Evolutionary conservation across 352 stramenopile species (phyloP).

Genomic region (Pythium dissotocum): DNA sequence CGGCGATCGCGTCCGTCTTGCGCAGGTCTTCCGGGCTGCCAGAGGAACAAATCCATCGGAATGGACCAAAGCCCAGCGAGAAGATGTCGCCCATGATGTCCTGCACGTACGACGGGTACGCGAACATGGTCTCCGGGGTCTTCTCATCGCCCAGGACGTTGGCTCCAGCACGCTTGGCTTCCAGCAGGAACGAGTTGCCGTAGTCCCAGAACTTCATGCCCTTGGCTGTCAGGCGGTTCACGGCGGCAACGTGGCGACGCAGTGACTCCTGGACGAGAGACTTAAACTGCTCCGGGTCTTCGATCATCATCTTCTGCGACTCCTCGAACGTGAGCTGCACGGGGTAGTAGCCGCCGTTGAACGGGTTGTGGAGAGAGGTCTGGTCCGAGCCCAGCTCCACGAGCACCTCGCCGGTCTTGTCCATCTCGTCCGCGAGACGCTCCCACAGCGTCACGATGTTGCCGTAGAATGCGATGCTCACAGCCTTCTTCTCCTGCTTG

Average conservation of each 20-base stretch:
- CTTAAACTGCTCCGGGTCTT: constrained; percentile 77
- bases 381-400: constrained; percentile 89
- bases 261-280: constrained; percentile 77
- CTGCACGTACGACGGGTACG: constrained; percentile 89
- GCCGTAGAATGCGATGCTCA: constrained; percentile 84
- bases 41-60: constrained; percentile 89
- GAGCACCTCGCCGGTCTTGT: constrained; percentile 68
- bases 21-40: constrained; percentile 60
- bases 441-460: constrained; percentile 91
- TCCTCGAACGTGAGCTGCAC: constrained; percentile 84
- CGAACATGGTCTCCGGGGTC: constrained; percentile 67
- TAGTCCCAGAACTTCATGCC: constrained; percentile 92
- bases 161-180: constrained; percentile 79
- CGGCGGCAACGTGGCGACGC: constrained; percentile 68
- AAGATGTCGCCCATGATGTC: constrained; percentile 93
- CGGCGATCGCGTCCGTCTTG: constrained; percentile 80
- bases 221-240: constrained; percentile 77
- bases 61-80: constrained; percentile 88
- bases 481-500: constrained; percentile 57
- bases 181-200: constrained; percentile 88
- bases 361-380: constrained; percentile 90
- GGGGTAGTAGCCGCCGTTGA: constrained; percentile 89
- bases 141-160: constrained; percentile 63
- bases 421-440: constrained; percentile 67
- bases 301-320: constrained; percentile 77